These are phyloP conservation scores for Talaromyces sp. DNA, from an alignment of 2,329 filamentous ascomycete genomes.

Conservation along the genomic window DNA sequence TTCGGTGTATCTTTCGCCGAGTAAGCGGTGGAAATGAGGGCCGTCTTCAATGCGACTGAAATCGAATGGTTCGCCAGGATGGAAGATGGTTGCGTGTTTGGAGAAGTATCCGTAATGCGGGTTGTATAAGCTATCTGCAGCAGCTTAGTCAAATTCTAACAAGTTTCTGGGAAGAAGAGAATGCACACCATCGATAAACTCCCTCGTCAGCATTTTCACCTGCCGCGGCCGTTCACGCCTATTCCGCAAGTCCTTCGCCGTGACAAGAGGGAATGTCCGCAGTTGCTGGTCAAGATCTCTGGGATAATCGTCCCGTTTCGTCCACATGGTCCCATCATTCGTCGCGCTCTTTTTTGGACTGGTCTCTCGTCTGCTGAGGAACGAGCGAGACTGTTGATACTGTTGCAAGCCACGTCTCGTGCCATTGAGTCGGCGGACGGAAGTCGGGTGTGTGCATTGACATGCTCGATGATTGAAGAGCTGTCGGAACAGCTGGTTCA, in stretches of 20 bases:
- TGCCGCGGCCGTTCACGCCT: conserved; percentile 73
- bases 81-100: conserved; percentile 95
- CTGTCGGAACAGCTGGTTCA: conserved; percentile 76
- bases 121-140: conserved; percentile 84
- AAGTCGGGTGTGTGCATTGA: conserved; percentile 39
- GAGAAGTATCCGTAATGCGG: conserved; percentile 94
- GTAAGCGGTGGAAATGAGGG: conserved; percentile 71
- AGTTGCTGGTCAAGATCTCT: conserved; percentile 78
- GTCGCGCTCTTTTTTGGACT: conserved; percentile 36
- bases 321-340: conserved; percentile 71
- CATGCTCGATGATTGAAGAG: conserved; percentile 74
- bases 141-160: neutral
- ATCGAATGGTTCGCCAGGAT: conserved; percentile 83
- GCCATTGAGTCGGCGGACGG: conserved; percentile 10
- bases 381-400: conserved; percentile 35
- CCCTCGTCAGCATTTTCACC: conserved; percentile 95
- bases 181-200: conserved; percentile 86
- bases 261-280: conserved; percentile 76
- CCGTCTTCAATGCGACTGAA: conserved; percentile 81
- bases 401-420: conserved; percentile 19
- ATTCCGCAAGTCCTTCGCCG: conserved; percentile 69
- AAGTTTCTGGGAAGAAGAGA: neutral
- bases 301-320: conserved; percentile 74
- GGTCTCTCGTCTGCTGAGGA: conserved; percentile 33
- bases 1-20: conserved; percentile 76